These are phyloP conservation scores for Pythium chondricola DNA, from an alignment of 352 stramenopile genomes.

Conservation along the genomic window DNA sequence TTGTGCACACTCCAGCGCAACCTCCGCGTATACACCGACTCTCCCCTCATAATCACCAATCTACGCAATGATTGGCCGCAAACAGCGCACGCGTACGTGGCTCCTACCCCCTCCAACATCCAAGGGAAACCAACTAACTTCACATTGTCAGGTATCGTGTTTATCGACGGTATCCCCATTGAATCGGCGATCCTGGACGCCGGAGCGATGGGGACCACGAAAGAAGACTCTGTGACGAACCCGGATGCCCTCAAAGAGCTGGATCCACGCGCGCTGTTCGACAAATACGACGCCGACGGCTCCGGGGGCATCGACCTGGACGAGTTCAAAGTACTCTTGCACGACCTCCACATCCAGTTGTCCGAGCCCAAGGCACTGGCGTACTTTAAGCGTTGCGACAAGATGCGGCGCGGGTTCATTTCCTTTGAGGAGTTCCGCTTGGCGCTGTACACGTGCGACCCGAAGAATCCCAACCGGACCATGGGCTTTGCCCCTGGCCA, in stretches of 20 bases:
- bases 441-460: constrained; percentile 74
- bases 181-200: constrained; percentile 50
- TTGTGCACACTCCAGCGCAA: no score
- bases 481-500: constrained; percentile 63
- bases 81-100: constrained; percentile 44
- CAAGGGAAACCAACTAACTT: neutral
- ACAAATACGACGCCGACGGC: constrained; percentile 75
- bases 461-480: constrained; percentile 65
- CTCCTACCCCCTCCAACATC: neutral
- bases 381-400: constrained; percentile 79
- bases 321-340: constrained; percentile 70
- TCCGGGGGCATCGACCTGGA: constrained; percentile 74
- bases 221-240: constrained; percentile 30
- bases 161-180: constrained; percentile 69
- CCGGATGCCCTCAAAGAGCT: constrained; percentile 34
- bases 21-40: no score
- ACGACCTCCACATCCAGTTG: constrained; percentile 48
- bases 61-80: constrained; percentile 50
- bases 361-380: constrained; percentile 63
- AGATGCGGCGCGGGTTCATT: constrained; percentile 48
- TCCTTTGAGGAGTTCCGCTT: constrained; percentile 79
- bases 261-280: constrained; percentile 57
- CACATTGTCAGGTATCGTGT: constrained; percentile 43
- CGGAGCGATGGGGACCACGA: constrained; percentile 32
- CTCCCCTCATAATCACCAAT: no score